A percentile compares a stretch with the other conserved stretches of the same genome.
Conservation (phyloP, 257 asterid genomes). For the Avicennia marina region DNA sequence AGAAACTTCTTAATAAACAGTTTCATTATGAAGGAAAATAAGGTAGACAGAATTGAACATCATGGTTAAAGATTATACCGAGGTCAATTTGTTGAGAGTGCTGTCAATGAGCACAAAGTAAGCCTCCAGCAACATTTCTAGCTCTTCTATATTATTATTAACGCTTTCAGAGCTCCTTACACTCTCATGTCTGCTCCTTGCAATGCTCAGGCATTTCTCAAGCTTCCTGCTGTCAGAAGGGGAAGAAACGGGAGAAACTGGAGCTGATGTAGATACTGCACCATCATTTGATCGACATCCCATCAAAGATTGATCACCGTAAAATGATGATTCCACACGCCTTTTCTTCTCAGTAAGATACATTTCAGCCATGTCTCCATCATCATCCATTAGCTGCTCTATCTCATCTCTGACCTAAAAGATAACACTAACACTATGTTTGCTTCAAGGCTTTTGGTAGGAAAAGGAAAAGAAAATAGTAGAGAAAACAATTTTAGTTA, state of each 20-base stretch:
- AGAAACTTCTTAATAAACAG: conserved; percentile 13
- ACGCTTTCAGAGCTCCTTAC: conserved; percentile 79
- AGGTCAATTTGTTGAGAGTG: conserved; percentile 93
- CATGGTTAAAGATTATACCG: conserved; percentile 43
- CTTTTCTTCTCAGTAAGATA: conserved; percentile 93
- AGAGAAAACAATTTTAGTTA: no score
- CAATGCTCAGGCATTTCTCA: conserved; percentile 83
- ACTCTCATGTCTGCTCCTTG: conserved; percentile 96
- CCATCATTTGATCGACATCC: conserved; percentile 80
- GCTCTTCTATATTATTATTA: conserved; percentile 74
- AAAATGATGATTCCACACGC: conserved; percentile 67
- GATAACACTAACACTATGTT: no score
- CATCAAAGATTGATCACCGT: conserved; percentile 73
- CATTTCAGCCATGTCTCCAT: conserved; percentile 99
- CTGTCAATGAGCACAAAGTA: conserved; percentile 97
- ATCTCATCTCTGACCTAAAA: conserved; percentile 98
- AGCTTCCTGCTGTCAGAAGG: conserved; percentile 86
- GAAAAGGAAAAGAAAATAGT: no score
- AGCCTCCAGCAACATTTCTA: conserved; percentile 98
- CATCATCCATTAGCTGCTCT: conserved; percentile 98
- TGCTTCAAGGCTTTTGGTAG: no score
- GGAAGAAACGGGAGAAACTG: conserved; percentile 92
- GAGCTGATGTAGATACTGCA: conserved; percentile 68
- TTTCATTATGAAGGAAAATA: no score
- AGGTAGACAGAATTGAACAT: conserved; percentile 1